A percentile compares a stretch with the other conserved stretches of the same genome.
These are phyloP conservation scores for Lipomyces yamanashiensis DNA, from an alignment of 805 yeast species.

Conservation along the genomic window DNA sequence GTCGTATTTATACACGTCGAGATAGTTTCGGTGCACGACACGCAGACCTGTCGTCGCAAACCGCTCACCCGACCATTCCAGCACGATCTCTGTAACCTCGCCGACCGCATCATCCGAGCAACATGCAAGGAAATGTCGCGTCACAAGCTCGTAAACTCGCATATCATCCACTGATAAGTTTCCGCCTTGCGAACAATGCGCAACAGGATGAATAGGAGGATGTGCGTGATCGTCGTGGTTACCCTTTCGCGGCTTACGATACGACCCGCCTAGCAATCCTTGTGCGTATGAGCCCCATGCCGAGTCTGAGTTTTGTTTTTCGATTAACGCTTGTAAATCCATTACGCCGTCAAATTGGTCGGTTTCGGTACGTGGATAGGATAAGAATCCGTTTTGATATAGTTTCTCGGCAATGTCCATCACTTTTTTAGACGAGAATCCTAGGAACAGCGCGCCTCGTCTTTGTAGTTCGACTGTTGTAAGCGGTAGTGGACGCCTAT, in stretches of 20 bases:
- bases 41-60: constrained; percentile 76
- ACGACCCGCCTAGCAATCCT: constrained; percentile 49
- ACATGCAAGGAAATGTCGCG: constrained; percentile 84
- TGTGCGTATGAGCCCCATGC: constrained; percentile 78
- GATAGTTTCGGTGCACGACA: constrained; percentile 73
- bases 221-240: constrained; percentile 91
- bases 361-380: constrained; percentile 98
- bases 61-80: constrained; percentile 78
- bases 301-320: constrained; percentile 59
- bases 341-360: constrained; percentile 78
- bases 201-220: constrained; percentile 95
- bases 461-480: constrained; percentile 95
- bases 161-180: constrained; percentile 53
- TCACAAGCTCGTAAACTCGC: constrained; percentile 83
- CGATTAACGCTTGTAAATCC: constrained; percentile 67
- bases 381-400: constrained; percentile 82
- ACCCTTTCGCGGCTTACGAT: constrained; percentile 76
- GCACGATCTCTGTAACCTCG: constrained; percentile 59
- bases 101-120: constrained; percentile 93
- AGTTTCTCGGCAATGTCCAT: constrained; percentile 78
- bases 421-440: constrained; percentile 78
- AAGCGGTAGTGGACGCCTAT: constrained; percentile 76
- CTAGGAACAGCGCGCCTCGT: constrained; percentile 74
- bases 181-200: constrained; percentile 36
- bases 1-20: constrained; percentile 78